These are phyloP conservation scores for Xylaria longipes DNA, from an alignment of 495 filamentous ascomycete species.

Conservation along the genomic window DNA sequence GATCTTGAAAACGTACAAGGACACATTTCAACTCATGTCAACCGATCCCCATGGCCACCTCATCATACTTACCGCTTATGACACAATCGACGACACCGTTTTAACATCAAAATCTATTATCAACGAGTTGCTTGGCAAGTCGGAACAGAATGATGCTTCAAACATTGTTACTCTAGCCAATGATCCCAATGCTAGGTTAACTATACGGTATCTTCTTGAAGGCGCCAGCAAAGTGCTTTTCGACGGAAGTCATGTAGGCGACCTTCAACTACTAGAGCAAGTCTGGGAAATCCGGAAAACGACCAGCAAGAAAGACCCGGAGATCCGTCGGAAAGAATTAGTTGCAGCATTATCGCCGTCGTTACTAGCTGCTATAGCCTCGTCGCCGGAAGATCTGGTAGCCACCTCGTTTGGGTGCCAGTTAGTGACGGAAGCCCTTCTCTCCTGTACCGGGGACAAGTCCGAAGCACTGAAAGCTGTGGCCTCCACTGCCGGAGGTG, in stretches of 20 bases:
- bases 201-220: constrained; percentile 83
- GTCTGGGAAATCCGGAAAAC: constrained; percentile 75
- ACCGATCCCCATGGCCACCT: constrained; percentile 79
- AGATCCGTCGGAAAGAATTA: constrained; percentile 75
- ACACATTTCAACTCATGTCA: constrained; percentile 80
- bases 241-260: constrained; percentile 59
- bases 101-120: constrained; percentile 85
- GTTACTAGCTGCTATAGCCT: constrained; percentile 73
- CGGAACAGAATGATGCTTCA: constrained; percentile 62
- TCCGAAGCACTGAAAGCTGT: constrained; percentile 70
- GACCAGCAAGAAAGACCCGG: constrained; percentile 91
- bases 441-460: constrained; percentile 79
- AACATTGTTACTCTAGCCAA: constrained; percentile 69
- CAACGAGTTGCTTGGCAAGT: constrained; percentile 77
- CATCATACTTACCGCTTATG: constrained; percentile 81
- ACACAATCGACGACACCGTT: constrained; percentile 92
- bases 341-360: constrained; percentile 68
- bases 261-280: constrained; percentile 71
- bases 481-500: constrained; percentile 69
- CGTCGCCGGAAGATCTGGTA: constrained; percentile 69
- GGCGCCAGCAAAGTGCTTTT: constrained; percentile 75
- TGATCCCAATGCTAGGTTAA: constrained; percentile 75
- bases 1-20: constrained; percentile 84
- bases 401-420: constrained; percentile 83
- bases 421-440: constrained; percentile 80